A percentile compares a stretch with the other conserved stretches of the same genome.
Evolutionary conservation across 495 filamentous ascomycete genomes (phyloP).

Genomic region (Lasiosphaeriaceae sp.): DNA sequence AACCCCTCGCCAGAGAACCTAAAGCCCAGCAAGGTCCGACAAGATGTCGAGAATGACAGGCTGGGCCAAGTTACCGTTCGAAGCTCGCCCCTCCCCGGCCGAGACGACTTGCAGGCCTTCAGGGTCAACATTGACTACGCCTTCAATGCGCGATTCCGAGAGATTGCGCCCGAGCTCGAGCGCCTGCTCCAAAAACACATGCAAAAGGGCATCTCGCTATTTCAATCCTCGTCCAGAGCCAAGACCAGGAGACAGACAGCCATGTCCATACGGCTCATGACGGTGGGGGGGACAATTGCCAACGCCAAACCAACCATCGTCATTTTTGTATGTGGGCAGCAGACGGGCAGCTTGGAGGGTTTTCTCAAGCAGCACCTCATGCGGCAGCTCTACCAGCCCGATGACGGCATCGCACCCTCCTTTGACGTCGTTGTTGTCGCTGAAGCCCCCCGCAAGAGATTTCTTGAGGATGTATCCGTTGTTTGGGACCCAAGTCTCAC

Average conservation of each 20-base stretch:
- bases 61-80: not conserved
- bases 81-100: conserved; percentile 1
- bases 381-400: conserved; percentile 11
- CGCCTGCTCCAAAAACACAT: conserved; percentile 9
- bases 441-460: conserved; percentile 7
- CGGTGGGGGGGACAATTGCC: not conserved
- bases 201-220: not conserved
- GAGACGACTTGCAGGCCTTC: conserved; percentile 2
- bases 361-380: not conserved
- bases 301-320: conserved; percentile 6
- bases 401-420: conserved; percentile 8
- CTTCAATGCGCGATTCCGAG: not conserved
- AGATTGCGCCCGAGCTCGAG: conserved; percentile 3
- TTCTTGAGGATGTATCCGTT: not conserved
- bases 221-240: not conserved
- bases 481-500: conserved; percentile 5
- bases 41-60: not conserved
- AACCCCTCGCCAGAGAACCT: not conserved
- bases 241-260: not conserved
- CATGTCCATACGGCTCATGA: conserved; percentile 7
- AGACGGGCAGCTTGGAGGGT: not conserved
- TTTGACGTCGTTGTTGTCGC: conserved; percentile 12
- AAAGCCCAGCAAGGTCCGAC: not conserved
- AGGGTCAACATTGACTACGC: not conserved
- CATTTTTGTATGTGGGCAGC: conserved; percentile 5